A percentile compares a stretch with the other conserved stretches of the same genome.
Evolutionary conservation across 805 yeast genomes (phyloP).

Genomic region (Komagataella ulmi): DNA sequence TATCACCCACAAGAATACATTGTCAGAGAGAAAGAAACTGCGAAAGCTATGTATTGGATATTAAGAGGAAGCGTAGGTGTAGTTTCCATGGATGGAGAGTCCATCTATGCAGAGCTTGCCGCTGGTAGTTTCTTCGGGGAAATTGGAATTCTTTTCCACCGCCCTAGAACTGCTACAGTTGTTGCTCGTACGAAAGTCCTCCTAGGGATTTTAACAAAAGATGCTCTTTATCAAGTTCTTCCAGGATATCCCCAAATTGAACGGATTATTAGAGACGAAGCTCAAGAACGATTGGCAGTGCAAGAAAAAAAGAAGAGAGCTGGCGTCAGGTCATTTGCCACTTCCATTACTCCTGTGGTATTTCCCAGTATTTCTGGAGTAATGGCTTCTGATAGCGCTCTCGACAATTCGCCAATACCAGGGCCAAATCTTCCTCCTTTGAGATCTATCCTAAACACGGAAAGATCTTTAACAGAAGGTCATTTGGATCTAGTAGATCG

Average conservation of each 20-base stretch:
- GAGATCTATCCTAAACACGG: slow-evolving; percentile 1
- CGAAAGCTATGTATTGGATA: slow-evolving; percentile 72
- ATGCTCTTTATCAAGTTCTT: slow-evolving; percentile 42
- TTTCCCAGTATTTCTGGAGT: slow-evolving; percentile 5
- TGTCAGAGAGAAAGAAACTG: slow-evolving; percentile 58
- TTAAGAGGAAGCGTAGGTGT: slow-evolving; percentile 67
- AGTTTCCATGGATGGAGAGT: slow-evolving; percentile 66
- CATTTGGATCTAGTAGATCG: background rate
- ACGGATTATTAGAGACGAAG: slow-evolving; percentile 61
- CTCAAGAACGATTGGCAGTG: slow-evolving; percentile 64
- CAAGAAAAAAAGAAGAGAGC: slow-evolving; percentile 45
- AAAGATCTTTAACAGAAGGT: background rate
- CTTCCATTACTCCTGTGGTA: slow-evolving; percentile 3
- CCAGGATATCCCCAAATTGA: slow-evolving; percentile 55
- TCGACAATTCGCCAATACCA: slow-evolving; percentile 20
- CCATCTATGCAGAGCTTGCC: slow-evolving; percentile 54
- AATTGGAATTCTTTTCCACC: slow-evolving; percentile 60
- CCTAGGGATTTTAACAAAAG: slow-evolving; percentile 56
- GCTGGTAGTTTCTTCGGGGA: slow-evolving; percentile 71
- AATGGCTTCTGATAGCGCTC: slow-evolving; percentile 16
- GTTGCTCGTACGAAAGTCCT: slow-evolving; percentile 56
- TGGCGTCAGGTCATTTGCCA: slow-evolving; percentile 18
- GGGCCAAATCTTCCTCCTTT: slow-evolving; percentile 26
- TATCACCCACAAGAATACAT: slow-evolving; percentile 59
- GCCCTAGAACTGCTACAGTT: slow-evolving; percentile 73